phyloP scores from a whole-genome alignment of 2,329 filamentous ascomycete genomes.

The Fusarium drepaniforme region DNA sequence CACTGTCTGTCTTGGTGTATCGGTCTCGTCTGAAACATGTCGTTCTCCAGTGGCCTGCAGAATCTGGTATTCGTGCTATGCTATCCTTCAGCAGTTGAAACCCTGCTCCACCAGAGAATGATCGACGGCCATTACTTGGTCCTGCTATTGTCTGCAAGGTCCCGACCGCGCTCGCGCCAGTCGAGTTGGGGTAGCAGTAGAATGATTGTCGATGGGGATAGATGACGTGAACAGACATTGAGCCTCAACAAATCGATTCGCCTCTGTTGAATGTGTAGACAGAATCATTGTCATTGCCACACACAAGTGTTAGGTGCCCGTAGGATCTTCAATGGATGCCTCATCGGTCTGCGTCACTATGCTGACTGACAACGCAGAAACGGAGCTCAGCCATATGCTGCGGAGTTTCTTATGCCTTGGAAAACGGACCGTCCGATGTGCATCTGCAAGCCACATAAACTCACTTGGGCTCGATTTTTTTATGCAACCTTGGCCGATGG shows the following conservation, averaged over 20 bases:
- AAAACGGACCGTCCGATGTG: constrained; percentile 37
- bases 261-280: not conserved
- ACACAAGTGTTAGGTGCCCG: not conserved
- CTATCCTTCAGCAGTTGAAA: constrained; percentile 14
- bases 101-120: constrained; percentile 33
- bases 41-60: constrained; percentile 22
- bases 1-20: constrained; percentile 11
- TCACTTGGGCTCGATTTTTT: constrained; percentile 29
- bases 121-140: constrained; percentile 27
- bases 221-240: constrained; percentile 13
- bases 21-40: constrained; percentile 11
- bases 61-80: constrained; percentile 19
- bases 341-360: not conserved
- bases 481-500: constrained; percentile 26
- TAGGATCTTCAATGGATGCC: not conserved
- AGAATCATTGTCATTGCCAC: not conserved
- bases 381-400: constrained; percentile 26
- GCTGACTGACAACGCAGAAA: constrained; percentile 25
- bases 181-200: constrained; percentile 29
- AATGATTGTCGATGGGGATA: constrained; percentile 34
- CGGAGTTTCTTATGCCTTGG: not conserved
- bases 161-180: constrained; percentile 29
- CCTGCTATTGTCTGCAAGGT: constrained; percentile 41
- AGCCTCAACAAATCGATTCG: constrained; percentile 16
- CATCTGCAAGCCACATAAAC: constrained; percentile 32